Percentiles rank a stretch among this genome's conserved stretches.
Evolutionary conservation across 2,329 filamentous ascomycete species (phyloP).

Genomic region (Fonsecaea erecta): DNA sequence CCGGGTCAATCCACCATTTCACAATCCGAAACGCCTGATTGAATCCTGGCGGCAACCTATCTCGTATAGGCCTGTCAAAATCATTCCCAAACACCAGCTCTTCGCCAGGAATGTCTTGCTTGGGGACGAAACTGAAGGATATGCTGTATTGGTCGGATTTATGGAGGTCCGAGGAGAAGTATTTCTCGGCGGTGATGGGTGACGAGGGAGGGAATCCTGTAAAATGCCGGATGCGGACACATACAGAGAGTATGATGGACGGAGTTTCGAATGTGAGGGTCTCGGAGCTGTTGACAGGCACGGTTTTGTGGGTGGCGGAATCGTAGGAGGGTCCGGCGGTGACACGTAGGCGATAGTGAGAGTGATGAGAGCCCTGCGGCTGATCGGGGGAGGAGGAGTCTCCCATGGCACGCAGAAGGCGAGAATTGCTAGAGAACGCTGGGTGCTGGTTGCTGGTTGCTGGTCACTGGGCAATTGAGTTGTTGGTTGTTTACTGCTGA

Average conservation of each 20-base stretch:
- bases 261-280: slow-evolving; percentile 67
- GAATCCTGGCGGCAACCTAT: slow-evolving; percentile 84
- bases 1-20: slow-evolving; percentile 88
- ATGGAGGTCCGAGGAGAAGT: slow-evolving; percentile 76
- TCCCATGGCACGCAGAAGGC: background rate
- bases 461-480: background rate
- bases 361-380: slow-evolving; percentile 17
- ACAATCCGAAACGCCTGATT: slow-evolving; percentile 82
- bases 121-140: slow-evolving; percentile 76
- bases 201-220: slow-evolving; percentile 71
- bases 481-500: background rate
- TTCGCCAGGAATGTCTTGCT: slow-evolving; percentile 65
- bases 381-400: background rate
- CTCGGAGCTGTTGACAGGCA: slow-evolving; percentile 74
- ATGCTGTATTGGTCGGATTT: slow-evolving; percentile 82
- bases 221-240: slow-evolving; percentile 73
- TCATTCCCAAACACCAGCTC: slow-evolving; percentile 93
- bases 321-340: slow-evolving; percentile 82
- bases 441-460: slow-evolving; percentile 4
- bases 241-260: slow-evolving; percentile 71
- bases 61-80: slow-evolving; percentile 87
- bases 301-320: slow-evolving; percentile 68
- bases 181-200: slow-evolving; percentile 68
- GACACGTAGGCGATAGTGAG: slow-evolving; percentile 72
- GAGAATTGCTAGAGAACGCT: background rate